These are phyloP conservation scores for Trichoderma arundinaceum DNA, from an alignment of 2,329 filamentous ascomycete species.

Conservation along the genomic window DNA sequence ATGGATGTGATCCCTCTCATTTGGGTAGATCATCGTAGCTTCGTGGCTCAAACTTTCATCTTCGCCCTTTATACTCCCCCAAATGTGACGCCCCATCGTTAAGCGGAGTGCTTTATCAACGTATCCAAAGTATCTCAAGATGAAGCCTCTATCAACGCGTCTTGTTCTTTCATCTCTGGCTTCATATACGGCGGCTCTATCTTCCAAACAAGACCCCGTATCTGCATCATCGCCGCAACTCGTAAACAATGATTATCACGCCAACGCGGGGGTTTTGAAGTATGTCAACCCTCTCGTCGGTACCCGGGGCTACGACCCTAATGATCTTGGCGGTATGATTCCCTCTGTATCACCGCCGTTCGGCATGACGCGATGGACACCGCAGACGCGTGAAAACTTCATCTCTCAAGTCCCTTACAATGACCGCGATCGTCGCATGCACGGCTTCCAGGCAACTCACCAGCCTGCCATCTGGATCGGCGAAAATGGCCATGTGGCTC, in stretches of 20 bases:
- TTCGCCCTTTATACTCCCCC: neutral
- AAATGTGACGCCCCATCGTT: neutral
- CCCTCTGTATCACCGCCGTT: conserved; percentile 49
- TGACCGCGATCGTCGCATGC: conserved; percentile 50
- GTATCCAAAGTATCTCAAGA: neutral
- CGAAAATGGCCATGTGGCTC: conserved; percentile 53
- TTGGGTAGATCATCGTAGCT: too few species aligned
- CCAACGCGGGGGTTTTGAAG: conserved; percentile 40
- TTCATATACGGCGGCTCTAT: neutral
- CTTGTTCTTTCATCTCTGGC: neutral
- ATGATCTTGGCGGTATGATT: conserved; percentile 47
- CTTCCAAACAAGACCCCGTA: neutral
- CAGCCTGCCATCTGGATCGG: conserved; percentile 61
- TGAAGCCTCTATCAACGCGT: neutral
- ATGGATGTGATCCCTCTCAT: neutral
- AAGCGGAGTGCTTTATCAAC: neutral
- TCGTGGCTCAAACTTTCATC: too few species aligned
- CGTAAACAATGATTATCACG: conserved; percentile 37
- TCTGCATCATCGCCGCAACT: neutral
- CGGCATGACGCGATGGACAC: conserved; percentile 59
- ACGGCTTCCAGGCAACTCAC: conserved; percentile 57
- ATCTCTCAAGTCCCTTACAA: conserved; percentile 56
- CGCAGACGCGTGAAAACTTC: conserved; percentile 55
- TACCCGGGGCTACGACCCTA: conserved; percentile 41
- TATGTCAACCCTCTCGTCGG: conserved; percentile 46